phyloP scores from a whole-genome alignment of 1,139 yeast species.

The Debaryomycetaceae sp. region DNA sequence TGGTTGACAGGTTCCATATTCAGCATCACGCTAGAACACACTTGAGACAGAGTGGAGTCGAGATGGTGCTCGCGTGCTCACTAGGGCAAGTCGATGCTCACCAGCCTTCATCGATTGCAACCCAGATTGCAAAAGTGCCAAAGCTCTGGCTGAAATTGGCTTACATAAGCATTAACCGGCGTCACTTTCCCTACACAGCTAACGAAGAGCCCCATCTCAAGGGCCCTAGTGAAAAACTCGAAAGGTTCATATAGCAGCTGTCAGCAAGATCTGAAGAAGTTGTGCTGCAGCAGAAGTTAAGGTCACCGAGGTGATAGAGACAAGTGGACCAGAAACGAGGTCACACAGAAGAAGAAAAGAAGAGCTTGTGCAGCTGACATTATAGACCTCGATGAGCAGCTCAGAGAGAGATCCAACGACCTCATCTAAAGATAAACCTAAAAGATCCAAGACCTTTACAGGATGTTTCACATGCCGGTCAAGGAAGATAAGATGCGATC shows the following conservation, averaged over 20 bases:
- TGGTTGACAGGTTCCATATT: not conserved
- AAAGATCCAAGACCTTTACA: slow-evolving; percentile 40
- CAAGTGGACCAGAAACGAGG: not conserved
- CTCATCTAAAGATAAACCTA: slow-evolving; percentile 3
- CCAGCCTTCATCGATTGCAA: not conserved
- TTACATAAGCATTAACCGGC: not conserved
- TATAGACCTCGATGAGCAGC: not conserved
- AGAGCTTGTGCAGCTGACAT: not conserved
- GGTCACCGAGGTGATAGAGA: not conserved
- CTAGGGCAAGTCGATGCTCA: too few species aligned
- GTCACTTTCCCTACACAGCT: not conserved
- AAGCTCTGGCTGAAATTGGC: not conserved
- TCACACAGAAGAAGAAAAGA: not conserved
- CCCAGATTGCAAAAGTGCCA: not conserved
- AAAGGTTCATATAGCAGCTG: too few species aligned
- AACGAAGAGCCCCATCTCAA: not conserved
- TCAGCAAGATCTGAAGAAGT: too few species aligned
- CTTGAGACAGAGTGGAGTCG: not conserved
- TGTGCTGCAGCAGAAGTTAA: too few species aligned
- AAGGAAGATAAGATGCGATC: slow-evolving; percentile 48
- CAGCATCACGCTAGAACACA: not conserved
- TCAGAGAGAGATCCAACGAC: not conserved
- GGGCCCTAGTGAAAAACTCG: not conserved
- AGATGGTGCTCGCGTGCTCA: not conserved
- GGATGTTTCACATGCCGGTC: slow-evolving; percentile 54